Evolutionary conservation across 2,329 filamentous ascomycete genomes (phyloP).

Genomic region (Xylariaceae sp.): DNA sequence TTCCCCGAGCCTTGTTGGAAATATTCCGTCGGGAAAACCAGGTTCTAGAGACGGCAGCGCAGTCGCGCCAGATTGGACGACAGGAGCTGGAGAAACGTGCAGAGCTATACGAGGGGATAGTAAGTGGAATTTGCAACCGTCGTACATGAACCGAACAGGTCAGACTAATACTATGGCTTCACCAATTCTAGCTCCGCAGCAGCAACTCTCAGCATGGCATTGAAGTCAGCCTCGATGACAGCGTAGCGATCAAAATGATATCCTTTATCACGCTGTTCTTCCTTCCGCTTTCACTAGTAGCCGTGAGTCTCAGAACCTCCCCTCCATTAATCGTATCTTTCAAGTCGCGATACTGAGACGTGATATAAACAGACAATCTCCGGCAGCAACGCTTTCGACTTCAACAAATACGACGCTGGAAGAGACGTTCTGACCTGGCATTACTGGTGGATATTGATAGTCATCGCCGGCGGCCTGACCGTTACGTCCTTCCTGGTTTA

Average conservation of each 20-base stretch:
- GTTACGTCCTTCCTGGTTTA: not conserved
- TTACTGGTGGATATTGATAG: slow-evolving; percentile 8
- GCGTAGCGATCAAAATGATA: slow-evolving; percentile 7
- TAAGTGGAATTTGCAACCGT: not conserved
- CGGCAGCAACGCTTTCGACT: slow-evolving; percentile 5
- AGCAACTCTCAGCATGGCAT: not conserved
- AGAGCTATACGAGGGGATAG: not conserved
- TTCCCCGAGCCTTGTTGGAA: not conserved
- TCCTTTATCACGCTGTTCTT: slow-evolving; percentile 5
- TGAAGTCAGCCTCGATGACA: slow-evolving; percentile 3
- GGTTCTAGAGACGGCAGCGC: not conserved
- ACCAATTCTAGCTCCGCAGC: not conserved
- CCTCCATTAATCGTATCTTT: not conserved
- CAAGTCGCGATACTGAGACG: not conserved
- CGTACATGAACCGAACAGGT: too few relatives aligned
- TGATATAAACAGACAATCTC: slow-evolving; percentile 6
- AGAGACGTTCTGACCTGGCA: slow-evolving; percentile 1
- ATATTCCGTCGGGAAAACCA: not conserved
- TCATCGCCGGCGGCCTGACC: slow-evolving; percentile 1
- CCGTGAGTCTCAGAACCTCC: not conserved
- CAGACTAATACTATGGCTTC: not conserved
- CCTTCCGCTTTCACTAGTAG: slow-evolving; percentile 4
- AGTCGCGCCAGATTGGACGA: not conserved
- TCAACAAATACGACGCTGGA: not conserved
- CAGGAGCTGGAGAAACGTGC: not conserved